phyloP scores from a whole-genome alignment of 257 asterid genomes.

The Fraxinus americana region DNA sequence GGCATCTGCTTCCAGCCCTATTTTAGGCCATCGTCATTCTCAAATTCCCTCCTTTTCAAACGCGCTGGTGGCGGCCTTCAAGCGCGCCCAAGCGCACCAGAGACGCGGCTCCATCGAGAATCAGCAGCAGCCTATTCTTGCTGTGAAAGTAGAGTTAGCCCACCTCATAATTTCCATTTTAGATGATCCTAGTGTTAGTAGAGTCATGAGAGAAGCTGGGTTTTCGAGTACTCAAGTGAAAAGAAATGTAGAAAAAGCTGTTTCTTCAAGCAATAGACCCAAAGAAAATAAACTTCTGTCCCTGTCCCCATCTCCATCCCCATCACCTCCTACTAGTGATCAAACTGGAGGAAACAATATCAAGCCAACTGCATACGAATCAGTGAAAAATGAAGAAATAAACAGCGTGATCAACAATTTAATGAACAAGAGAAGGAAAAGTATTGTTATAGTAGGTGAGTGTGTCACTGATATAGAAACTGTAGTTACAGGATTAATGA shows the following conservation, averaged over 20 bases:
- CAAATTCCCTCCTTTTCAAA: slow-evolving; percentile 69
- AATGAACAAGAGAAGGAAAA: slow-evolving; percentile 32
- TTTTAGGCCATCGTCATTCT: slow-evolving; percentile 33
- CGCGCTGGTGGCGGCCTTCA: slow-evolving; percentile 93
- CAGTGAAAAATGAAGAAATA: slow-evolving; percentile 50
- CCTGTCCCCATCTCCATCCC: slow-evolving; percentile 13
- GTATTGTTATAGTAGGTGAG: slow-evolving; percentile 68
- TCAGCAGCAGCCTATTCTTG: slow-evolving; percentile 64
- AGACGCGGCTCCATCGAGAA: slow-evolving; percentile 71
- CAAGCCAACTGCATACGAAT: slow-evolving; percentile 8
- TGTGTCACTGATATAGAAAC: slow-evolving; percentile 43
- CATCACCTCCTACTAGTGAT: neutral
- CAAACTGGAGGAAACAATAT: slow-evolving; percentile 7
- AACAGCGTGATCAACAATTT: slow-evolving; percentile 38
- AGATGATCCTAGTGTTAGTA: slow-evolving; percentile 92
- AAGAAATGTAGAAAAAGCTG: slow-evolving; percentile 61
- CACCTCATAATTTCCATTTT: slow-evolving; percentile 81
- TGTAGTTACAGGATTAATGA: slow-evolving; percentile 55
- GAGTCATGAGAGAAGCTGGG: slow-evolving; percentile 93
- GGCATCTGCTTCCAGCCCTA: slow-evolving; percentile 44
- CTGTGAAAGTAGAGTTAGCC: slow-evolving; percentile 70
- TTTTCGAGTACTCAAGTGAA: slow-evolving; percentile 82
- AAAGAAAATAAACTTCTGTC: slow-evolving; percentile 23
- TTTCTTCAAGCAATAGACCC: slow-evolving; percentile 29
- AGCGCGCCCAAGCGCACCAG: slow-evolving; percentile 92